Conservation (phyloP, 106 monocot species). For the Chionographis japonica region DNA sequence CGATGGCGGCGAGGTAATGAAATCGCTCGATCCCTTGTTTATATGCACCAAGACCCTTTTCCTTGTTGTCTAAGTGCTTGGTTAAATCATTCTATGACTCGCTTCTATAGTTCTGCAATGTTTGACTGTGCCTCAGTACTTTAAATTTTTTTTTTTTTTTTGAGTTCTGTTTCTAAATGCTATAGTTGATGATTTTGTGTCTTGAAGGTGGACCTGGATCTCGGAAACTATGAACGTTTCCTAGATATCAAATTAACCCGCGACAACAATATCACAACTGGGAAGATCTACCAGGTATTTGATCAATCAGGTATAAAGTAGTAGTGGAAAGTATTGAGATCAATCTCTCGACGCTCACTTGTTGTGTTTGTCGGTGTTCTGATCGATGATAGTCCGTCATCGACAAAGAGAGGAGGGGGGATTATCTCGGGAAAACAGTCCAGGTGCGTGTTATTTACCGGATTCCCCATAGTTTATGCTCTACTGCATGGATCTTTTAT, state of each 20-base stretch:
- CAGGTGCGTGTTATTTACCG: slow-evolving; percentile 25
- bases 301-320: neutral
- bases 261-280: slow-evolving; percentile 56
- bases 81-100: no score
- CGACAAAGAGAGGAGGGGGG: slow-evolving; percentile 49
- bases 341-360: no score
- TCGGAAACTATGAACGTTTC: slow-evolving; percentile 53
- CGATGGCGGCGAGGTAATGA: slow-evolving; percentile 66
- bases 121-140: no score
- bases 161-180: no score
- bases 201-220: slow-evolving; percentile 53
- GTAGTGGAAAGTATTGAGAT: no score
- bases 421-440: slow-evolving; percentile 53
- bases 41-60: neutral
- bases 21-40: neutral
- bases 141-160: neutral
- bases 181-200: no score
- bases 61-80: neutral
- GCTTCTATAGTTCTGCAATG: no score
- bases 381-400: slow-evolving; percentile 31
- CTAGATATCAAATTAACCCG: slow-evolving; percentile 44
- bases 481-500: no score
- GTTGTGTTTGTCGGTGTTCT: neutral
- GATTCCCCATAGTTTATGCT: neutral
- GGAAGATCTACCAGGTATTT: slow-evolving; percentile 48